These are phyloP conservation scores for Venturia aucupariae DNA, from an alignment of 2,329 filamentous ascomycete genomes.

Conservation along the genomic window DNA sequence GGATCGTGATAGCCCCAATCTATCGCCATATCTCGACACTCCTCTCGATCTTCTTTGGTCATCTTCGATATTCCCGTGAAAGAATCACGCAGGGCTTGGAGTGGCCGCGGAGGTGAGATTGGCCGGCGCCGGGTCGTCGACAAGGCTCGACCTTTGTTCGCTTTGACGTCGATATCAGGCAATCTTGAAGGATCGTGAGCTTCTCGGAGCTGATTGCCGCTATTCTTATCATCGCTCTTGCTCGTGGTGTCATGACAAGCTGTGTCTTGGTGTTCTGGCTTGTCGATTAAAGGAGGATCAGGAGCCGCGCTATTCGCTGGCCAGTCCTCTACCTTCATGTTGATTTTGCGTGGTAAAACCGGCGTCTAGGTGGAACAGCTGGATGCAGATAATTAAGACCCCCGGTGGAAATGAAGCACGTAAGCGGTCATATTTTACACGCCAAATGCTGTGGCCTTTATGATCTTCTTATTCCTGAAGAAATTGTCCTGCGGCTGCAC, in stretches of 20 bases:
- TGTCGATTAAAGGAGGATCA: not conserved
- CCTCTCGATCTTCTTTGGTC: not conserved
- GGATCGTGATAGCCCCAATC: not conserved
- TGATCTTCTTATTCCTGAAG: no score
- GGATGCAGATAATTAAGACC: not conserved
- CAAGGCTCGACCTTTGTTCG: no score
- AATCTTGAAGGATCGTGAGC: no score
- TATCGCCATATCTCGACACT: not conserved
- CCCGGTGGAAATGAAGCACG: not conserved
- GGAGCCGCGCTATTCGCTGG: not conserved
- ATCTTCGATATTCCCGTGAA: not conserved
- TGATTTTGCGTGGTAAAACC: not conserved
- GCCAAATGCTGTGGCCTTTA: not conserved
- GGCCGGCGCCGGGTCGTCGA: not conserved
- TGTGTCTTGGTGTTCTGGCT: not conserved
- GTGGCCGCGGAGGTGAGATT: not conserved
- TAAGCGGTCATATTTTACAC: not conserved
- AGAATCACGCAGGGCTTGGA: not conserved
- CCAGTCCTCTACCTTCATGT: not conserved
- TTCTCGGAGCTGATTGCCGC: no score
- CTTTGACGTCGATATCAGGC: no score
- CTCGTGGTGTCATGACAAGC: no score
- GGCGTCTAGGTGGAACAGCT: not conserved
- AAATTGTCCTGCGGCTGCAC: not conserved
- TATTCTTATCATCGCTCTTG: no score